Percentiles rank a stretch among this genome's conserved stretches.
Conservation (phyloP, 2,329 filamentous ascomycete genomes). For the Cordyceps fumosorosea region DNA sequence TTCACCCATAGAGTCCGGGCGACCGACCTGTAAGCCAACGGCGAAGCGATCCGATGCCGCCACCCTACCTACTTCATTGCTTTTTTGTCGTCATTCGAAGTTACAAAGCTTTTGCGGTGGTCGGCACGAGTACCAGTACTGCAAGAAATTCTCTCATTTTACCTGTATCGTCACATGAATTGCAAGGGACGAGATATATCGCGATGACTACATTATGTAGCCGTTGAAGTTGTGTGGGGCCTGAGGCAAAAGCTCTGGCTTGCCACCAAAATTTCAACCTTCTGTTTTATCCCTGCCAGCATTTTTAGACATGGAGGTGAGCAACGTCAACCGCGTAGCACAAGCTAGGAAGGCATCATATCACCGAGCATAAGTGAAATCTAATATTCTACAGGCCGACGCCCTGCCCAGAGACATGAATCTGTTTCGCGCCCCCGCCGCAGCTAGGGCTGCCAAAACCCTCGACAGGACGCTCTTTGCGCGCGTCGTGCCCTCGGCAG, state of each 20-base stretch:
- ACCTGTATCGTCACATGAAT: too few relatives aligned
- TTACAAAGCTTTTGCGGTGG: too few relatives aligned
- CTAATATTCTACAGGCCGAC: not conserved
- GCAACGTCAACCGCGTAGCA: not conserved
- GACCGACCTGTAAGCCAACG: not conserved
- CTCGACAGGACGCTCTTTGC: slow-evolving; percentile 81
- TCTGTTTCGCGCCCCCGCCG: slow-evolving; percentile 67
- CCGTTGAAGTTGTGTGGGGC: slow-evolving; percentile 5
- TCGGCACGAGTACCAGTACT: too few relatives aligned
- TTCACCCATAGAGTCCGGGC: not conserved
- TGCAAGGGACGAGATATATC: not conserved
- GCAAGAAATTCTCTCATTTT: too few relatives aligned
- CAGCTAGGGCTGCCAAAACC: slow-evolving; percentile 66
- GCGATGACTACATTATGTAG: not conserved
- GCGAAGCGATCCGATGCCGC: not conserved
- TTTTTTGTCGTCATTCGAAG: not conserved
- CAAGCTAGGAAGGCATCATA: not conserved
- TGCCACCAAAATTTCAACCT: slow-evolving; percentile 3
- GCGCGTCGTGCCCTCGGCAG: slow-evolving; percentile 67
- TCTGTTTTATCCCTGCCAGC: not conserved
- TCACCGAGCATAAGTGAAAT: not conserved
- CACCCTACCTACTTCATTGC: too few relatives aligned
- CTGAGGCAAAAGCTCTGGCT: slow-evolving; percentile 5
- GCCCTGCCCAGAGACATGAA: slow-evolving; percentile 38
- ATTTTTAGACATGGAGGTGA: slow-evolving; percentile 10